These are phyloP conservation scores for Stephanodiscus triporus DNA, from an alignment of 108 stramenopile species.

Conservation along the genomic window DNA sequence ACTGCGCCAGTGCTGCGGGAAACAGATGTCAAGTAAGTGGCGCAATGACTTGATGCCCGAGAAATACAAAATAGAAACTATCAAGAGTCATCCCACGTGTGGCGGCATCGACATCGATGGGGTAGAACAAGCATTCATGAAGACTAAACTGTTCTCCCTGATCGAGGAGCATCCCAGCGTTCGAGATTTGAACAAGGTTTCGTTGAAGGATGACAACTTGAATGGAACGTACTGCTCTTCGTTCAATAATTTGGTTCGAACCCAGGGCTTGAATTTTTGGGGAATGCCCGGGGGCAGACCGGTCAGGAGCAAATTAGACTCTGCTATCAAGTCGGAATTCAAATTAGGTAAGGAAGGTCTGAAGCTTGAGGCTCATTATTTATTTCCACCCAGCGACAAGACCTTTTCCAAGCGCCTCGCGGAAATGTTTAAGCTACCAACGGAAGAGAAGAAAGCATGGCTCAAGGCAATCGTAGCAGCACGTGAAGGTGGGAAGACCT, in stretches of 20 bases:
- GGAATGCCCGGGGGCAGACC: slow-evolving; percentile 41
- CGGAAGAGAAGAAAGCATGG: slow-evolving; percentile 30
- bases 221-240: slow-evolving; percentile 48
- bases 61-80: slow-evolving; percentile 11
- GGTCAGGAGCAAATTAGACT: slow-evolving; percentile 19
- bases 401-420: background rate
- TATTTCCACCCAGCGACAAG: background rate
- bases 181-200: slow-evolving; percentile 34
- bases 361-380: slow-evolving; percentile 12
- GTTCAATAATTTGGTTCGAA: slow-evolving; percentile 41
- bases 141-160: slow-evolving; percentile 23
- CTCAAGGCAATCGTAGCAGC: slow-evolving; percentile 16
- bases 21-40: slow-evolving; percentile 47
- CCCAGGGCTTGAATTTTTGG: slow-evolving; percentile 30
- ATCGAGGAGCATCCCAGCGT: slow-evolving; percentile 32
- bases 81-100: slow-evolving; percentile 41
- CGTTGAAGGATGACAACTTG: slow-evolving; percentile 36
- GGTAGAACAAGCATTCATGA: slow-evolving; percentile 30
- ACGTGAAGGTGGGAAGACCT: slow-evolving; percentile 6
- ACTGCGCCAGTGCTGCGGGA: slow-evolving; percentile 49
- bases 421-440: slow-evolving; percentile 7
- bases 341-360: slow-evolving; percentile 11
- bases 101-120: slow-evolving; percentile 35
- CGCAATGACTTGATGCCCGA: slow-evolving; percentile 46
- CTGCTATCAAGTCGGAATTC: slow-evolving; percentile 28